Conservation (phyloP, 257 asterid genomes). For the Solanum piurae region DNA sequence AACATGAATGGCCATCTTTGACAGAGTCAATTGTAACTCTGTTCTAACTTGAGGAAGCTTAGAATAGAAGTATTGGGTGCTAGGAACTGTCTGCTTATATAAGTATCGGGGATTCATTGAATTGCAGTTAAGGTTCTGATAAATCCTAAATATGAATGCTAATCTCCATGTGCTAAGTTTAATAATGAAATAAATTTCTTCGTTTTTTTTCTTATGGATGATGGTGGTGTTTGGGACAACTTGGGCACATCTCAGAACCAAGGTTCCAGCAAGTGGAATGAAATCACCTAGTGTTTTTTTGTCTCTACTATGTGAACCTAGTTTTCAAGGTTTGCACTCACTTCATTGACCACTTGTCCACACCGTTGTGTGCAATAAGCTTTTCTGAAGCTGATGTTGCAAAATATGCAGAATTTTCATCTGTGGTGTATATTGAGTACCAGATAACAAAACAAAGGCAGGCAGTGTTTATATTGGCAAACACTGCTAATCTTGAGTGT, state of each 20-base stretch:
- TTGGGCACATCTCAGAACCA: not conserved
- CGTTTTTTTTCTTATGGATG: not conserved
- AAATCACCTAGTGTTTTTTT: not conserved
- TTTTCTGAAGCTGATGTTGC: not conserved
- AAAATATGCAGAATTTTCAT: not conserved
- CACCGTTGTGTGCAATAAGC: not conserved
- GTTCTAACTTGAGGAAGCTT: not conserved
- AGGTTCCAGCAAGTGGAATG: not conserved
- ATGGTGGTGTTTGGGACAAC: not conserved
- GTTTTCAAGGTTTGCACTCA: not conserved
- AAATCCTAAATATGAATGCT: not conserved
- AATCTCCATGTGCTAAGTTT: not conserved
- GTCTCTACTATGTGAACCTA: not conserved
- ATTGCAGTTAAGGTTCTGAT: not conserved
- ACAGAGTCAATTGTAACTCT: not conserved
- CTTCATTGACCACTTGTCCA: not conserved
- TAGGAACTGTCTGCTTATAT: not conserved
- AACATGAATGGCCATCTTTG: not conserved
- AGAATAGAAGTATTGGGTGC: not conserved
- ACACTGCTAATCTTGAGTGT: not conserved
- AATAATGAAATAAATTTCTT: not conserved
- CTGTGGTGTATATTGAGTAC: not conserved
- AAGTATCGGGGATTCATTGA: not conserved
- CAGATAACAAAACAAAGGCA: not conserved
- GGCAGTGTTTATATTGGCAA: not conserved